Evolutionary conservation across 768 basidiomycete species (phyloP).

Genomic region (Mycena capillaripes): DNA sequence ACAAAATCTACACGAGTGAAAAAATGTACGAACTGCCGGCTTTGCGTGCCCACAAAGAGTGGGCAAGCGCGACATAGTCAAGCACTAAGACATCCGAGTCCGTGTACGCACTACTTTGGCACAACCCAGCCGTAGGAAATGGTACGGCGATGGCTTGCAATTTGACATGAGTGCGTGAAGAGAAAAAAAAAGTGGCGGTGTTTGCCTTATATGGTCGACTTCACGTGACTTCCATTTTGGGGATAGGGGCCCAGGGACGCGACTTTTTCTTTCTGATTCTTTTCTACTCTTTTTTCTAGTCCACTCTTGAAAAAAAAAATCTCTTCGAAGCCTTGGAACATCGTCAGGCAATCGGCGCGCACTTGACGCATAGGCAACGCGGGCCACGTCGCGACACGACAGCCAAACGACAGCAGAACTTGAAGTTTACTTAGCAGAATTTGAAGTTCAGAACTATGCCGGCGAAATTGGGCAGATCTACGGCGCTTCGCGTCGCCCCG

Average conservation of each 20-base stretch:
- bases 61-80: constrained; percentile 44
- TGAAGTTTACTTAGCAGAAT: too few relatives aligned
- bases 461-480: too few relatives aligned
- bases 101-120: constrained; percentile 59
- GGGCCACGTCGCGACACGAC: too few relatives aligned
- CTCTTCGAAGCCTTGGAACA: too few relatives aligned
- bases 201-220: background rate
- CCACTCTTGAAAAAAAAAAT: too few relatives aligned
- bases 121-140: constrained; percentile 51
- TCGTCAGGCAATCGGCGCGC: too few relatives aligned
- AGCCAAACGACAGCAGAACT: too few relatives aligned
- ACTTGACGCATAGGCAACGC: too few relatives aligned
- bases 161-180: constrained; percentile 62
- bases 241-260: background rate
- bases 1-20: background rate
- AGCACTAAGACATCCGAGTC: constrained; percentile 55
- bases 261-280: too few relatives aligned
- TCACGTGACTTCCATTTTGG: constrained; percentile 13
- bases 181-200: constrained; percentile 35
- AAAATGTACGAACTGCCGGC: constrained; percentile 54
- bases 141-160: constrained; percentile 50
- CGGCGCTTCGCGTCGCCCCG: too few relatives aligned
- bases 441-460: too few relatives aligned
- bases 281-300: background rate
- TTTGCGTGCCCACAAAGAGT: constrained; percentile 49